phyloP scores from a whole-genome alignment of 495 filamentous ascomycete genomes.

The Hyaloscypha variabilis region DNA sequence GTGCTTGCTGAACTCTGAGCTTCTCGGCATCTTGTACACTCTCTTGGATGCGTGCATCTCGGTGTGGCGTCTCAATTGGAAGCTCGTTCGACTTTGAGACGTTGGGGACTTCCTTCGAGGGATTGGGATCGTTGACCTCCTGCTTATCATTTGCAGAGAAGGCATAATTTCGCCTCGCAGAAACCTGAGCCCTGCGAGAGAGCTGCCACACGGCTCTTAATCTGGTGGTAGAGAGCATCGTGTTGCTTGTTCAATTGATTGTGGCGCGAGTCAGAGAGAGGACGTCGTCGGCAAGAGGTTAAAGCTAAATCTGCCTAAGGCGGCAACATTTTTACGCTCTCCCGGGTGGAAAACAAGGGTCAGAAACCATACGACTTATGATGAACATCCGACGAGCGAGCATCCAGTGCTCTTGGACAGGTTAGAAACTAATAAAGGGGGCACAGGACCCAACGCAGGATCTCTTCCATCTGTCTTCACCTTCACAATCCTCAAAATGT shows the following conservation, averaged over 20 bases:
- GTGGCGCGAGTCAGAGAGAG: conserved; percentile 29
- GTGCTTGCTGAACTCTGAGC: conserved; percentile 72
- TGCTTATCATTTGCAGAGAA: conserved; percentile 49
- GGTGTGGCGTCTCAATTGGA: conserved; percentile 42
- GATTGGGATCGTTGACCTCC: conserved; percentile 48
- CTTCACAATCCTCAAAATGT: conserved; percentile 24
- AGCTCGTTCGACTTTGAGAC: conserved; percentile 64
- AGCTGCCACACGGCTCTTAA: conserved; percentile 39
- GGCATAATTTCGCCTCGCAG: conserved; percentile 41
- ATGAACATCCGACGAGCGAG: conserved; percentile 11
- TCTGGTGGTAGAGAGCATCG: conserved; percentile 61
- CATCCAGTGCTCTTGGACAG: conserved; percentile 6
- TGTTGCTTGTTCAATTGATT: conserved; percentile 40
- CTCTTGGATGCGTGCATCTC: conserved; percentile 49
- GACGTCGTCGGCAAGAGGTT: conserved; percentile 27
- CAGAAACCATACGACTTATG: background rate
- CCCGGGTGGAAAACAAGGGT: background rate
- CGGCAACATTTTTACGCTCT: conserved; percentile 21
- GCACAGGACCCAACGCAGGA: background rate
- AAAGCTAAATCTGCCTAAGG: conserved; percentile 33
- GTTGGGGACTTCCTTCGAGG: conserved; percentile 44
- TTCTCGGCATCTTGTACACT: conserved; percentile 60
- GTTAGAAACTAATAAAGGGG: conserved; percentile 7
- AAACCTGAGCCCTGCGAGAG: conserved; percentile 30
- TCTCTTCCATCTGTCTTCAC: background rate